phyloP scores from a whole-genome alignment of 352 stramenopile genomes.

The Phytophthora brassicae region DNA sequence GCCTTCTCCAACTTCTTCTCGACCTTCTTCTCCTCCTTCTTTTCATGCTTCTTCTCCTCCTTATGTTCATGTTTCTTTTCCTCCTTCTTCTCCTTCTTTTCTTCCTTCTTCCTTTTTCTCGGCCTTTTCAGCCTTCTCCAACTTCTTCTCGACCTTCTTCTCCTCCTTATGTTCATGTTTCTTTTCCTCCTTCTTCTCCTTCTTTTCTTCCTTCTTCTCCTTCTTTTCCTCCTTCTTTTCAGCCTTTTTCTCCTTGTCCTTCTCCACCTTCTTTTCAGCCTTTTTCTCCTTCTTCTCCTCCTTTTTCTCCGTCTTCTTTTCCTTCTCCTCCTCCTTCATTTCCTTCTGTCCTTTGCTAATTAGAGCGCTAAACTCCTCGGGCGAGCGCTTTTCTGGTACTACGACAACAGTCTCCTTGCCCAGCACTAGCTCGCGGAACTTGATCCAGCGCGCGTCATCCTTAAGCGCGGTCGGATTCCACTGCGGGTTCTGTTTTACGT shows the following conservation, averaged over 20 bases:
- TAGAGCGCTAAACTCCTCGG: conserved; percentile 50
- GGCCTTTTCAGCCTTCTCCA: neutral
- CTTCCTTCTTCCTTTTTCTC: conserved; percentile 13
- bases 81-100: conserved; percentile 26
- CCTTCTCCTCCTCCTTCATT: conserved; percentile 29
- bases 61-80: conserved; percentile 28
- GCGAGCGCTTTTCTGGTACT: conserved; percentile 26
- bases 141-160: conserved; percentile 15
- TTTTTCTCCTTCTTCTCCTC: conserved; percentile 19
- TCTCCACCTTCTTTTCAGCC: conserved; percentile 1
- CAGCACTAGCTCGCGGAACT: conserved; percentile 77
- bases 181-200: conserved; percentile 32
- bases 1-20: conserved; percentile 25
- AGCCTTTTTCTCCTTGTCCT: conserved; percentile 15
- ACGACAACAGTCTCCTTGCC: conserved; percentile 23
- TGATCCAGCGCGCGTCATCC: conserved; percentile 65
- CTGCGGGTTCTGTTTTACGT: conserved; percentile 75
- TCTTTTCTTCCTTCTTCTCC: conserved; percentile 3
- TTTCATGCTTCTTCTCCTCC: conserved; percentile 18
- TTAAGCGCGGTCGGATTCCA: conserved; percentile 72
- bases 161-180: conserved; percentile 26
- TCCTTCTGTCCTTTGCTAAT: conserved; percentile 47
- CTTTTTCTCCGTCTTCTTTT: conserved; percentile 14
- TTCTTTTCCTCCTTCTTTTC: conserved; percentile 11
- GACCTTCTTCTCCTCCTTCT: conserved; percentile 18